These are phyloP conservation scores for Aspergillus diversus DNA, from an alignment of 495 filamentous ascomycete genomes.

Conservation along the genomic window DNA sequence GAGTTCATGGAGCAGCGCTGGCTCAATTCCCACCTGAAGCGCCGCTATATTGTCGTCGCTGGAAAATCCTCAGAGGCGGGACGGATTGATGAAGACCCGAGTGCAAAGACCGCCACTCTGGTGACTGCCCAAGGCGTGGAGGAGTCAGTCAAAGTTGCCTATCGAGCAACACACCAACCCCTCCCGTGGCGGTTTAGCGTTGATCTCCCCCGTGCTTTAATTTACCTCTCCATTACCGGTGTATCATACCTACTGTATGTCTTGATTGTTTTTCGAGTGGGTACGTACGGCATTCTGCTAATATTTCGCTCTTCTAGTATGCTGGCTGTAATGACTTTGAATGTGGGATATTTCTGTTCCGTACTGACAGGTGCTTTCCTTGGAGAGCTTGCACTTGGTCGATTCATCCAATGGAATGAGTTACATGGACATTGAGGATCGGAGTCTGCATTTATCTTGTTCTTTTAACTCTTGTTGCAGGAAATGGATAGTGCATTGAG, in stretches of 20 bases:
- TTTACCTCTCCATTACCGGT: constrained; percentile 71
- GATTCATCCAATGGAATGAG: constrained; percentile 54
- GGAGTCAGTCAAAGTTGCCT: constrained; percentile 72
- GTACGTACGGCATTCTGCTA: no score
- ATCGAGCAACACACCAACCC: constrained; percentile 45
- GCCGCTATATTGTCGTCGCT: constrained; percentile 75
- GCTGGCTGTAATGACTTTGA: constrained; percentile 98
- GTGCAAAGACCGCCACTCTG: constrained; percentile 60
- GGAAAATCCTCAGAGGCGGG: constrained; percentile 62
- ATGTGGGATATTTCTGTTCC: constrained; percentile 93
- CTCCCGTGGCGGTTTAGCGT: constrained; percentile 77
- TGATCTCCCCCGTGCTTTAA: constrained; percentile 71
- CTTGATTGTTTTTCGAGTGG: no score
- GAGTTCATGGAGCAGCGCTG: constrained; percentile 57
- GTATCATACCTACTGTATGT: constrained; percentile 90
- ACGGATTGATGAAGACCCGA: constrained; percentile 54
- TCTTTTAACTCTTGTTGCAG: neutral
- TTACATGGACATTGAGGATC: constrained; percentile 13
- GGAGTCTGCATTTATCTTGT: neutral
- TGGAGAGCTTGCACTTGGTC: constrained; percentile 78
- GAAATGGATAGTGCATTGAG: neutral
- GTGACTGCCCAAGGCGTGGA: constrained; percentile 71
- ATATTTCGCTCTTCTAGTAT: constrained; percentile 59
- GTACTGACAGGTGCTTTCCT: constrained; percentile 81
- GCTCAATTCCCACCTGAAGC: constrained; percentile 66